Evolutionary conservation across 345 rosid species (phyloP).

Genomic region (Eucalyptus rudis): DNA sequence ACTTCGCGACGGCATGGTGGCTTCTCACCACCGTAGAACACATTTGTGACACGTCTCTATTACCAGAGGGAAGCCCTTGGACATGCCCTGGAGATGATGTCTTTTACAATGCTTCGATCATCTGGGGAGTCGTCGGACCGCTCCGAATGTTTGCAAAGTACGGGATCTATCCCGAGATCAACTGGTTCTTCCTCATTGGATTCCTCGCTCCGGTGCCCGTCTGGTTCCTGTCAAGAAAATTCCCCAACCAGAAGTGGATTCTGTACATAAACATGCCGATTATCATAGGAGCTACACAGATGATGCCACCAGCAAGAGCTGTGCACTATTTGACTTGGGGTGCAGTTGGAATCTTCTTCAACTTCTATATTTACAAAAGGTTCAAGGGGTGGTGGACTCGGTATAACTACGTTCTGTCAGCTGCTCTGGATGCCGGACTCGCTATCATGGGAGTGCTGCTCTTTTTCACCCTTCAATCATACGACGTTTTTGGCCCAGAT

Average conservation of each 20-base stretch:
- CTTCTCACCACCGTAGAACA: slow-evolving; percentile 40
- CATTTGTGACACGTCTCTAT: slow-evolving; percentile 43
- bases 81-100: slow-evolving; percentile 65
- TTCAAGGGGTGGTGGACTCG: slow-evolving; percentile 69
- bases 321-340: slow-evolving; percentile 53
- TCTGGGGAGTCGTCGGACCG: slow-evolving; percentile 86
- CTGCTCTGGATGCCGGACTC: slow-evolving; percentile 74
- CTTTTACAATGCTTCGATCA: slow-evolving; percentile 80
- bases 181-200: slow-evolving; percentile 86
- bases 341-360: slow-evolving; percentile 57
- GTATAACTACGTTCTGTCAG: slow-evolving; percentile 60
- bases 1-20: slow-evolving; percentile 74
- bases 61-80: slow-evolving; percentile 79
- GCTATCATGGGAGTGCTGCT: slow-evolving; percentile 57
- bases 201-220: slow-evolving; percentile 57
- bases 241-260: slow-evolving; percentile 61
- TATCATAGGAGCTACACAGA: slow-evolving; percentile 23
- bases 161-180: slow-evolving; percentile 47
- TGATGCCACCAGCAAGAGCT: slow-evolving; percentile 55
- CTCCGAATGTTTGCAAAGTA: slow-evolving; percentile 48
- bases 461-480: slow-evolving; percentile 43
- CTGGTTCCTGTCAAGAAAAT: slow-evolving; percentile 44
- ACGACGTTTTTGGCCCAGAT: slow-evolving; percentile 32
- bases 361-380: slow-evolving; percentile 41
- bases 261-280: slow-evolving; percentile 47